Evolutionary conservation across 257 asterid species (phyloP), one percentile per base, ranked within the genome.

Genomic region (Salvia miltiorrhiza): DNA sequence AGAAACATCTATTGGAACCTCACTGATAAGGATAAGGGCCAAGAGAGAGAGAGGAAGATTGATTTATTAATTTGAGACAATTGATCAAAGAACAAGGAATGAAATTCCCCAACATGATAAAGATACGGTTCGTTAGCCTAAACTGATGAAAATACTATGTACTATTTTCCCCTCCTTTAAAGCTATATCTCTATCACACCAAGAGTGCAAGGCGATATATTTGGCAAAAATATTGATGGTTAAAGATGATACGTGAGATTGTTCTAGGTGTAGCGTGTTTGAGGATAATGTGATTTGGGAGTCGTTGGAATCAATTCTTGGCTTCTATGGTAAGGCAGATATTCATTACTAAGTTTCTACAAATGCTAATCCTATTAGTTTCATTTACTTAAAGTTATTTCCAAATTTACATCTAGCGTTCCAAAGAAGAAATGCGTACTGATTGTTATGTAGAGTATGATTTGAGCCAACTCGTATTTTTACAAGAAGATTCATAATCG

Each of bases 321-420:
- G 40, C 17, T 53, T 65, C 44, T 21, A 16, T 49, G 57, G 65
- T 43, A 32, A 53, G 54, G n/a, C 64, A 59, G 26, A 28, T 67
- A 5, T 49, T 50, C 40, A 43, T 28, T 39, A 11, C 53, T 13
- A 63, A 41, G 41, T 48, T 70, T 19, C 56, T 32, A 30, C 21
- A 69, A 58, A 19, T 44, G 19, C 45, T 55, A 8, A 35, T 14
- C 4, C 16, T 14, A 30, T 28, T 68, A 20, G 53, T 65, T 26
- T 55, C 39, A 24, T 26, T 54, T 12, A 1, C 28, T 28, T 13
- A 26, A 9, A 5, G n/a, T 2, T 14, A 4, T 17, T 17, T 37
- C 44, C 5, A 3, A 10, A 17, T 54, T 4, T 55, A 16, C 9
- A 55, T 63, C 7, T 19, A 24, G 14, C 1, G 12, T 4, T 40